Base-by-base conservation (phyloP, 139 green algal species). In the Tetraselmis striata region DNA sequence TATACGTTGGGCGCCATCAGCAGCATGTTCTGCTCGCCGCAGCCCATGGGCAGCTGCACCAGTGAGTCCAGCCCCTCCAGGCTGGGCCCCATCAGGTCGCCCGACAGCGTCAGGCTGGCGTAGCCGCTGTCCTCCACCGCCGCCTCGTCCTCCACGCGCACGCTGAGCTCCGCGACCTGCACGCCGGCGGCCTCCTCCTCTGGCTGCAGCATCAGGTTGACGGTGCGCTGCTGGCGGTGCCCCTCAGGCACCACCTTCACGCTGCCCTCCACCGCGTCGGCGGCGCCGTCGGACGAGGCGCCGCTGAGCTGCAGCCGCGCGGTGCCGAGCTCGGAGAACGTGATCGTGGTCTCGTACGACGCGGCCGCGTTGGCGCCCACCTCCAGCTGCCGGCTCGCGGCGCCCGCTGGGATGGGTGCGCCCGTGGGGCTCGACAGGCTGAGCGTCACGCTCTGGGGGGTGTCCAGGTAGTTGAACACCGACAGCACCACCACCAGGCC, bases 11-110 rank as follows among this genome's bases (percentile, higher is more conserved):
- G 82, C 59, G 82, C 82, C 32, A 82, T 27, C 2, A 24, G 1
- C n/a, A 85, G 75, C 58, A 85, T 81, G 29, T 85, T 85, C 76
- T 85, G 82, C 58, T 85, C 82, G 31, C 82, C 82, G 76, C 82
- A 85, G 0, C 31, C 82, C 82, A 24, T 59, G 2, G 82, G 82
- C 31, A 85, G 24, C 11, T 59, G 58, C 1, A 85, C 27, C 32
- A 85, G 29, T 26, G 26, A 30, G 25, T 85, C 77, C 25, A 85
- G 32, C 29, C 77, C 77, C 23, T 82, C 27, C 27, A 85, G 26
- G 29, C 29, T 81, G 18, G 77, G 82, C 30, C 82, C 82, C 82
- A 85, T 85, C 28, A 85, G 26, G 59, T 85, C 82, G 1, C 82
- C 82, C 0, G 59, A 26, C 26, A 82, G 32, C n/a, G 31, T 32